These are phyloP conservation scores for Colletotrichum truncatum DNA, from an alignment of 2,329 filamentous ascomycete species.

Conservation along the genomic window DNA sequence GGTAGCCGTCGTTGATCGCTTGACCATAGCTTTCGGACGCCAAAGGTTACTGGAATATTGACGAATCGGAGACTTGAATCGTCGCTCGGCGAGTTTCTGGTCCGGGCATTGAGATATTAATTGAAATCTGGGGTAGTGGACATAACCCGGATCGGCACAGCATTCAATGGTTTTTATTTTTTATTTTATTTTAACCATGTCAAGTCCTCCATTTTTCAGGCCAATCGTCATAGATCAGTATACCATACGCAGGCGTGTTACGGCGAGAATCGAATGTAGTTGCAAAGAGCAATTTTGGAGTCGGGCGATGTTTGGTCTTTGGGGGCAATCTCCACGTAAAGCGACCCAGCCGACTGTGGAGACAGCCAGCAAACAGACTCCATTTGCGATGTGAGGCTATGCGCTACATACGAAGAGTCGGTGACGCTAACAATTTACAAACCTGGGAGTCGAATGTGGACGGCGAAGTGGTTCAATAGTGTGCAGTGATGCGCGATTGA, in stretches of 20 bases:
- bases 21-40: neutral
- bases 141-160: conserved; percentile 5
- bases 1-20: neutral
- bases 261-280: neutral
- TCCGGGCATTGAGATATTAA: neutral
- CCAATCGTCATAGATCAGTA: no score
- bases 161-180: neutral
- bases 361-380: neutral
- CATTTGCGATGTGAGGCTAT: neutral
- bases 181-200: neutral
- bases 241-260: no score
- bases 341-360: neutral
- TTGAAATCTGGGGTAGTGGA: conserved; percentile 14
- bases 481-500: no score
- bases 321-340: neutral
- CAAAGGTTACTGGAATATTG: neutral
- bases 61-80: conserved; percentile 4
- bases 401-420: conserved; percentile 7
- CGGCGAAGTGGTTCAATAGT: neutral
- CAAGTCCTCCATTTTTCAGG: no score
- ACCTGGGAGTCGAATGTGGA: neutral
- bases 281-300: neutral
- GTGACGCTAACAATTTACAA: conserved; percentile 17
- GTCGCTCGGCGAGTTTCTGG: conserved; percentile 11
- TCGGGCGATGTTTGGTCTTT: neutral